Evolutionary conservation across 2,329 filamentous ascomycete species (phyloP), one percentile per base, ranked within the genome.

Genomic region (Colletotrichum sansevieriae): DNA sequence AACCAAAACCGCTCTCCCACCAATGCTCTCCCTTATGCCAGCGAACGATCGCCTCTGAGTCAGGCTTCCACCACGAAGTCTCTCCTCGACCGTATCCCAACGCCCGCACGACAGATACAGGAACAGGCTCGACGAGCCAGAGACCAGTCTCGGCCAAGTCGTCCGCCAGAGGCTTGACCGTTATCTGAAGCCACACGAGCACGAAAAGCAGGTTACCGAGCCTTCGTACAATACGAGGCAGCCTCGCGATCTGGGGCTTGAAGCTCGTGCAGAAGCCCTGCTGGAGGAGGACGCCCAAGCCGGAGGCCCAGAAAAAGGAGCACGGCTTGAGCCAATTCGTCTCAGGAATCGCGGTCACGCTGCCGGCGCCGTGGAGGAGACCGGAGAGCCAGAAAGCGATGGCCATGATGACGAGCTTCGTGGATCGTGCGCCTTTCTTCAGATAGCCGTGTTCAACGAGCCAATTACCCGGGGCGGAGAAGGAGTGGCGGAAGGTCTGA

Each of bases 121-220:
- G 93, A n/a, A 97, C 80, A 0, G 94, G 93, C 78, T 98, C 94
- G 70, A 89, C 89, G 13, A 97, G 78, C 92, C 92, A 97, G 0
- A 97, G 75, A 0, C 93, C 94, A 1, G 89, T 87, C 11, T 85
- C 83, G 0, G 90, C 86, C 76, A 97, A 90, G 74, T 98, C 95
- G 75, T 97, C 89, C 11, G 89, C 83, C n/a, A 97, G 83, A 41
- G 90, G 77, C 46, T 83, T 83, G 1, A 87, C 86, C 0, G 92
- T 95, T 15, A 83, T 77, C 63, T 89, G 87, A 68, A 97, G 80
- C 93, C 93, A 98, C 0, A 77, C 73, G 5, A 89, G 71, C 1
- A 89, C 85, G 72, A 90, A 91, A 0, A 83, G 22, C 0, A 92
- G 77, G 72, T 96, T 97, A 0, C 82, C 85, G 0, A 77, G 68